These are phyloP conservation scores for Exophiala sp. DNA, from an alignment of 2,329 filamentous ascomycete genomes.

Conservation along the genomic window DNA sequence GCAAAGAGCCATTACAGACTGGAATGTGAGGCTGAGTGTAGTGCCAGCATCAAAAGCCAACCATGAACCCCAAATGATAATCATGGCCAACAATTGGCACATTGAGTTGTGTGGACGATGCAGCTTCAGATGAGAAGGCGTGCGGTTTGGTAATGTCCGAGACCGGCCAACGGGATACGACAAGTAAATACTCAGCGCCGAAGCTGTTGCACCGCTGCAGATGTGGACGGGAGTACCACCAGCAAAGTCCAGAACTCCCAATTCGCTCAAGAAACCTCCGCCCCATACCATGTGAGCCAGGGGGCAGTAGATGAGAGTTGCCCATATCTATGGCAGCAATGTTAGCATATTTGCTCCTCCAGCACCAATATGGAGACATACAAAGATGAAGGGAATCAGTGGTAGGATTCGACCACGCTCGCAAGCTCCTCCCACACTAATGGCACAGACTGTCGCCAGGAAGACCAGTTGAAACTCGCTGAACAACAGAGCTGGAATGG, in stretches of 20 bases:
- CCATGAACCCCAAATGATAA: slow-evolving; percentile 53
- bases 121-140: slow-evolving; percentile 43
- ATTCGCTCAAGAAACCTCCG: slow-evolving; percentile 66
- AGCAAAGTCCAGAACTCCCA: slow-evolving; percentile 70
- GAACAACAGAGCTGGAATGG: slow-evolving; percentile 50
- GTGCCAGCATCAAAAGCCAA: slow-evolving; percentile 52
- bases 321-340: slow-evolving; percentile 49
- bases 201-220: slow-evolving; percentile 57
- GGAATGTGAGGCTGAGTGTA: slow-evolving; percentile 48
- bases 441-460: slow-evolving; percentile 49
- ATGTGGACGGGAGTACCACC: slow-evolving; percentile 75
- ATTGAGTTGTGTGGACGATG: slow-evolving; percentile 49
- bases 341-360: slow-evolving; percentile 3
- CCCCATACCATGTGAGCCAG: slow-evolving; percentile 79
- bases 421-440: slow-evolving; percentile 49
- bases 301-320: slow-evolving; percentile 65
- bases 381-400: slow-evolving; percentile 48
- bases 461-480: slow-evolving; percentile 50
- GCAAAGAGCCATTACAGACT: slow-evolving; percentile 49
- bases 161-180: slow-evolving; percentile 50
- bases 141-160: slow-evolving; percentile 42
- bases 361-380: slow-evolving; percentile 8
- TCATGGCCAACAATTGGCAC: slow-evolving; percentile 47
- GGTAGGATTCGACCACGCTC: slow-evolving; percentile 47
- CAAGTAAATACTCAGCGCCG: slow-evolving; percentile 45